Percentiles rank a stretch among this genome's conserved stretches.
phyloP scores from a whole-genome alignment of 2,329 filamentous ascomycete genomes.

The Sporothrix luriei region DNA sequence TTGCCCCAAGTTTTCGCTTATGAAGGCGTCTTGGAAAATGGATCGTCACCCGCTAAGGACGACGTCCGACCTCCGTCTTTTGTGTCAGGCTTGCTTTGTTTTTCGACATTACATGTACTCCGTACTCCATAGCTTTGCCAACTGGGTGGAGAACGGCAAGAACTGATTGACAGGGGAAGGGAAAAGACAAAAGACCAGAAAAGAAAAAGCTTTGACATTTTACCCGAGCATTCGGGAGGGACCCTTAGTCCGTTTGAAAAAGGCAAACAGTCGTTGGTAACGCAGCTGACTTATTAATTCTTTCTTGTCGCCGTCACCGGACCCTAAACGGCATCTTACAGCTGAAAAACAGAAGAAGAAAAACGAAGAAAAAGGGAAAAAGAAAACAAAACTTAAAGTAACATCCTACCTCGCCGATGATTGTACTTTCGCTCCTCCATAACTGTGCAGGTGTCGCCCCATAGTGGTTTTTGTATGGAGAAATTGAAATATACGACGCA shows the following conservation, averaged over 20 bases:
- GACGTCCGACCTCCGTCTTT: background rate
- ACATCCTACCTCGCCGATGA: background rate
- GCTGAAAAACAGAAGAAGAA: background rate
- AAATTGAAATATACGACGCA: background rate
- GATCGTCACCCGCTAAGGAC: conserved; percentile 14
- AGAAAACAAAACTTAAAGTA: background rate
- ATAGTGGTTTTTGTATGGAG: background rate
- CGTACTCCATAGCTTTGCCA: background rate
- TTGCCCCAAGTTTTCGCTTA: too few species aligned
- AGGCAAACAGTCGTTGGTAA: too few species aligned
- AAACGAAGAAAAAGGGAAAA: background rate
- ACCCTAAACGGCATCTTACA: conserved; percentile 16
- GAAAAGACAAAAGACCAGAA: background rate
- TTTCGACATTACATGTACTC: background rate
- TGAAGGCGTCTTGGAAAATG: too few species aligned
- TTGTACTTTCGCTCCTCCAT: conserved; percentile 3
- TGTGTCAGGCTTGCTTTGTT: background rate
- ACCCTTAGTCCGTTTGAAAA: background rate
- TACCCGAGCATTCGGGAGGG: conserved; percentile 17
- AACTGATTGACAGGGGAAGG: background rate
- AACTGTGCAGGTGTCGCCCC: background rate
- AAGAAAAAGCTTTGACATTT: conserved; percentile 19
- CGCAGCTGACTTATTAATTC: background rate
- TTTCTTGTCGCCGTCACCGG: background rate
- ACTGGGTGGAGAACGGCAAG: background rate